Evolutionary conservation across 306 rosid genomes (phyloP).

Genomic region (Malus fusca): DNA sequence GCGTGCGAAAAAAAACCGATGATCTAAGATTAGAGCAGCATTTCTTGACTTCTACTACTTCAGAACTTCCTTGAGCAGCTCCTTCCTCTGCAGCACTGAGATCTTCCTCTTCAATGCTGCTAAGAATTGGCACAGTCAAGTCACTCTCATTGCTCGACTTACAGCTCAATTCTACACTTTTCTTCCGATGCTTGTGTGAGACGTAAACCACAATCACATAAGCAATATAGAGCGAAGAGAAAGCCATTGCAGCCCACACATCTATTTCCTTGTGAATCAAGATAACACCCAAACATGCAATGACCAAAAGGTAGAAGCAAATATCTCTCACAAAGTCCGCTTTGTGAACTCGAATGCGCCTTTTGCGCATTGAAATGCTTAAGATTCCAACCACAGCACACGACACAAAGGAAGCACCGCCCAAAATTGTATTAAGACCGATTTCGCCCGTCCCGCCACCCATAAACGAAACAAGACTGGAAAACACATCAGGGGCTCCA

Average conservation of each 20-base stretch:
- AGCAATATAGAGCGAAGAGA: conserved; percentile 45
- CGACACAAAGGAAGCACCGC: conserved; percentile 67
- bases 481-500: conserved; percentile 85
- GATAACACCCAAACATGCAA: conserved; percentile 37
- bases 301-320: conserved; percentile 48
- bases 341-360: conserved; percentile 38
- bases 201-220: conserved; percentile 62
- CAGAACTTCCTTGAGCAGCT: conserved; percentile 10
- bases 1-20: conserved; percentile 3
- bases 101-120: conserved; percentile 31
- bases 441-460: conserved; percentile 38
- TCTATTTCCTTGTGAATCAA: conserved; percentile 43
- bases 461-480: conserved; percentile 64
- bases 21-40: conserved; percentile 20
- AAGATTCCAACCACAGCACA: conserved; percentile 66
- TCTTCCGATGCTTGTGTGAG: conserved; percentile 33
- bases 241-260: conserved; percentile 53
- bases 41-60: conserved; percentile 10
- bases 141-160: conserved; percentile 12
- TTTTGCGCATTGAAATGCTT: conserved; percentile 38
- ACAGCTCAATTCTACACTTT: neutral
- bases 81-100: conserved; percentile 14
- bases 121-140: conserved; percentile 37
- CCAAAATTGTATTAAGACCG: conserved; percentile 70
- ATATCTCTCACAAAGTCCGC: conserved; percentile 54